Evolutionary conservation across 2,329 filamentous ascomycete species (phyloP), one percentile per base, ranked within the genome.

Genomic region (Septoria linicola): DNA sequence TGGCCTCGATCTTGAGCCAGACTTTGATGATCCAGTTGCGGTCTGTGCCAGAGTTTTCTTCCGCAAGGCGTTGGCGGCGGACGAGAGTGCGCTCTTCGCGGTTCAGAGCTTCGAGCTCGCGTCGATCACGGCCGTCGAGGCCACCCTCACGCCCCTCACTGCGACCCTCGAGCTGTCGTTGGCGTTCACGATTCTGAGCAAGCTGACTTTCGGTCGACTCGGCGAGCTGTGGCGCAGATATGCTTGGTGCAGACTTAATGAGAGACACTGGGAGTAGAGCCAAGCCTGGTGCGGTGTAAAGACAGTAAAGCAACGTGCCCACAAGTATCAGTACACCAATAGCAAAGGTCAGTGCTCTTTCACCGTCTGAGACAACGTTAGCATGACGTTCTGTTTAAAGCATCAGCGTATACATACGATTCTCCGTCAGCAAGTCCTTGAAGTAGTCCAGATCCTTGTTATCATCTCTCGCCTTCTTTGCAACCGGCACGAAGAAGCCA

Each of bases 41-140:
- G n/a, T 86, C 85, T 64, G 92, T 84, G 40, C 89, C 89, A 44
- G 81, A 82, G 7, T 85, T 85, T 66, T 95, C 92, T 2, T 88
- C 84, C 6, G 91, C 90, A 19, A 99, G 79, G 39, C 92, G 84
- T 68, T 96, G 88, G 2, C 92, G 88, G 11, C 93, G 87, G 41
- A 95, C 87, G 3, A 99, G 78, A 0, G 92, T 97, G 55, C 92
- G 85, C 68, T 99, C 93, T 69, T 97, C 91, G 46, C 93, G 85
- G 14, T 89, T 80, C 1, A 99, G 80, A 23, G 86, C 81, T 65
- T 97, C 92, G 2, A 97, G 77, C 68, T 97, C 92, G 30, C 92
- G 83, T 54, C 88, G 83, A 62, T 97, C 92, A 63, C 96, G 93
- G 34, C 87, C 77, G 5, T 91, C 83, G 62, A 97, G 80, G 14